Evolutionary conservation across 75 land plant species (phyloP).

Genomic region (Sequoiadendron giganteum): DNA sequence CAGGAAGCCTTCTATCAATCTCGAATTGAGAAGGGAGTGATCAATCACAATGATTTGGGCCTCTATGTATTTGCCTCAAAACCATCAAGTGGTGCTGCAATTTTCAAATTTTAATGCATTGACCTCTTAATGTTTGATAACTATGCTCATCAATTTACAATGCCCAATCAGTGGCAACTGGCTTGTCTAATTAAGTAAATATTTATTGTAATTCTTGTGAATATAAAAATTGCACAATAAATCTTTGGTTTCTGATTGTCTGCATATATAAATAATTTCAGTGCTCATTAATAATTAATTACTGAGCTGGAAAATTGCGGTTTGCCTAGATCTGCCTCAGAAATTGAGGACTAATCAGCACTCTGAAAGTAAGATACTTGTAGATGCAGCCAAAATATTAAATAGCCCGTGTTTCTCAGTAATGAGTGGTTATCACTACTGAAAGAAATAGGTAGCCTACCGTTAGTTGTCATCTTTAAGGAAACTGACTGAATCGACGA

Average conservation of each 20-base stretch:
- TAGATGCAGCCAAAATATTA: background rate
- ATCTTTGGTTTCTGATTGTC: background rate
- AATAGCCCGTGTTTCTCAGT: background rate
- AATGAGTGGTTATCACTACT: background rate
- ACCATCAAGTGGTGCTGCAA: slow-evolving; percentile 96
- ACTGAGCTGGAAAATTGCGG: background rate
- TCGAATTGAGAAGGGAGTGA: slow-evolving; percentile 70
- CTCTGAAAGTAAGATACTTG: background rate
- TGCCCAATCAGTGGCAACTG: background rate
- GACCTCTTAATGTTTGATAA: background rate
- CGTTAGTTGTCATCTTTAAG: background rate
- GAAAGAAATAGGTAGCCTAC: background rate
- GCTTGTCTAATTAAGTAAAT: background rate
- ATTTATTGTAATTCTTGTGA: background rate
- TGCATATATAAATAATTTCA: background rate
- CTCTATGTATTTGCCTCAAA: slow-evolving; percentile 96
- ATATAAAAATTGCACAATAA: background rate
- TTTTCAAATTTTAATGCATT: slow-evolving; percentile 56
- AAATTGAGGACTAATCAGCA: background rate
- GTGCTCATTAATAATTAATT: background rate
- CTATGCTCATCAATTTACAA: background rate
- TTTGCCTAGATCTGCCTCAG: background rate
- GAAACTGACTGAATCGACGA: background rate
- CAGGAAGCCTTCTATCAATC: slow-evolving; percentile 86
- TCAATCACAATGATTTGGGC: slow-evolving; percentile 68